Conservation (phyloP, 345 rosid species). For the Erodium maritimum region DNA sequence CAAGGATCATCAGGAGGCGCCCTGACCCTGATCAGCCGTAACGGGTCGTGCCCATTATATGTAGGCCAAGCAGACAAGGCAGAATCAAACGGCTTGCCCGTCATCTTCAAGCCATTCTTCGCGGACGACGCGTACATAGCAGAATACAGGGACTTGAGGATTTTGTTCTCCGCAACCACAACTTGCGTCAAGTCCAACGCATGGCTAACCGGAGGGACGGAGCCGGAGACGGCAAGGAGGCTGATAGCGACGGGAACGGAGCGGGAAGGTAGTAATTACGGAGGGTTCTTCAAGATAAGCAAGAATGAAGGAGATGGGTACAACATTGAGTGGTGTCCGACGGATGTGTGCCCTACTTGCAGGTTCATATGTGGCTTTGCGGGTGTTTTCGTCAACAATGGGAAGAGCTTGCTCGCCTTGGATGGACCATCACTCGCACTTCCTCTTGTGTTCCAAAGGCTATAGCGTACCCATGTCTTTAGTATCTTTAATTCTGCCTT, state of each 20-base stretch:
- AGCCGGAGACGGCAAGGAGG: conserved; percentile 14
- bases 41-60: conserved; percentile 11
- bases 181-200: conserved; percentile 9
- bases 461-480: no score
- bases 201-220: conserved; percentile 7
- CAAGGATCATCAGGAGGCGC: conserved; percentile 3
- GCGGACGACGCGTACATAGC: conserved; percentile 10
- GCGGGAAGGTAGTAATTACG: neutral
- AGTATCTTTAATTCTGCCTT: no score
- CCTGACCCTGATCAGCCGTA: conserved; percentile 10
- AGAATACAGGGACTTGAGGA: conserved; percentile 15
- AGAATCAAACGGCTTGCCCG: conserved; percentile 4
- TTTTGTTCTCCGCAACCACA: conserved; percentile 7
- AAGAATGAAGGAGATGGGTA: conserved; percentile 11
- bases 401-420: conserved; percentile 13
- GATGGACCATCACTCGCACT: conserved; percentile 21
- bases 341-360: conserved; percentile 13
- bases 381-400: conserved; percentile 13
- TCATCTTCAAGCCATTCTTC: conserved; percentile 8
- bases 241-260: conserved; percentile 6
- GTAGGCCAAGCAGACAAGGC: conserved; percentile 6
- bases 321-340: conserved; percentile 11
- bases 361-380: conserved; percentile 14
- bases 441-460: conserved; percentile 15
- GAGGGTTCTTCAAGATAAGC: conserved; percentile 9